Base-by-base conservation (phyloP, 148 eudicot genomes). In the Cornus suecica region DNA sequence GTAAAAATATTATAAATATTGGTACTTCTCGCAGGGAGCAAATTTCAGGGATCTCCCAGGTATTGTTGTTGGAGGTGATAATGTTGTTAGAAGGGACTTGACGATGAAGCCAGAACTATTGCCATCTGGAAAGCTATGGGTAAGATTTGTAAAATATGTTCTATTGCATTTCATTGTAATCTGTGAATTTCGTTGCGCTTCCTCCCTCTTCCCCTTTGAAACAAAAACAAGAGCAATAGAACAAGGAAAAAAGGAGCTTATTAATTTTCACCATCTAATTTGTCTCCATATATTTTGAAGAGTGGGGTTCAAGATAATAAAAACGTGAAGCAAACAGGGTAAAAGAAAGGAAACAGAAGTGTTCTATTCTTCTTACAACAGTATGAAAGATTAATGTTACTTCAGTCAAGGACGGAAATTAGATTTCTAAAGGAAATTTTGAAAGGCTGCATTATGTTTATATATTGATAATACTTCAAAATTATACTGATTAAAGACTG, bases 21-120 rank as follows among this genome's bases (percentile, higher is more conserved):
- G 42, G 42, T 27, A 28, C 6, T 14, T 71, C 78, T 75, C 58
- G 32, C 76, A 88, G 89, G 92, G 92, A 74, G 89, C 92, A 54
- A 88, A 84, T 76, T 88, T 86, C 63, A 83, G 89, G 62, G 88
- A 88, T 75, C 81, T 88, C 67, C 85, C 88, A 23, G 90, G 92
- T 80, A 73, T 88, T 68, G 70, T 79, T 51, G 66, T 86, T 65
- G 87, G 88, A 64, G 74, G 51, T 42, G 82, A 86, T 80, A 89
- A 89, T 58, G 78, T 74, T 63, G 90, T 85, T 27, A 72, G 76
- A 54, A 74, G 89, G 77, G 85, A 85, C 65, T 79, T 79, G 28
- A 78, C 71, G 58, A 29, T 72, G 34, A 83, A 86, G 51, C 70
- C 45, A 61, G 52, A 30, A 65, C 65, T 76, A 66, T 54, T 86